phyloP scores from a whole-genome alignment of 257 asterid species.

The Coffea canephora region DNA sequence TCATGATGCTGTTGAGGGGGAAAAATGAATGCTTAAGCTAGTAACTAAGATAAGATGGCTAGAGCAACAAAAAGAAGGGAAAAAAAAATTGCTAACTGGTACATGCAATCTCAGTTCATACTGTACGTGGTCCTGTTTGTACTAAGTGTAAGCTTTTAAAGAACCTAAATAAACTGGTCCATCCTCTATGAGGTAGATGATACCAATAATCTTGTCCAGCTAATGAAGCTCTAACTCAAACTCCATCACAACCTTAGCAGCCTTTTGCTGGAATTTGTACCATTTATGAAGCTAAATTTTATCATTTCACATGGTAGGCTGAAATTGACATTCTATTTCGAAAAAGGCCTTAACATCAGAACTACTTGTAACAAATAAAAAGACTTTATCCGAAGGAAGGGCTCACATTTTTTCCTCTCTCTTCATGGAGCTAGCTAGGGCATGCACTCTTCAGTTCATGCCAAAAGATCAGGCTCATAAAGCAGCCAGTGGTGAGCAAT shows the following conservation, averaged over 20 bases:
- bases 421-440: constrained; percentile 8
- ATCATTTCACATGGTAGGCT: neutral
- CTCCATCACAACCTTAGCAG: constrained; percentile 34
- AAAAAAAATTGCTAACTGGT: constrained; percentile 8
- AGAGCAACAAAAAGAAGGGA: neutral
- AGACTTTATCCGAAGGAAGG: neutral
- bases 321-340: neutral
- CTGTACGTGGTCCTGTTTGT: constrained; percentile 59
- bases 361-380: neutral
- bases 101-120: constrained; percentile 44
- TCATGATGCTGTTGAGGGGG: neutral
- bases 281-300: neutral
- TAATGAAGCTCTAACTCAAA: constrained; percentile 14
- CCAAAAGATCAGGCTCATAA: constrained; percentile 29
- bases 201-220: constrained; percentile 46
- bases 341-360: neutral
- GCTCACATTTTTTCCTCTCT: neutral
- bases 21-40: neutral
- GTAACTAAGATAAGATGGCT: neutral
- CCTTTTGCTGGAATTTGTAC: neutral
- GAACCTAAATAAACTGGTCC: constrained; percentile 63
- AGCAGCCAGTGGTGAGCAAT: constrained; percentile 38
- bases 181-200: constrained; percentile 45
- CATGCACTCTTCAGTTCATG: constrained; percentile 15
- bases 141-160: constrained; percentile 61